Base-by-base conservation (phyloP, 1,284 basidiomycete species). In the Sporisorium exsertum region DNA sequence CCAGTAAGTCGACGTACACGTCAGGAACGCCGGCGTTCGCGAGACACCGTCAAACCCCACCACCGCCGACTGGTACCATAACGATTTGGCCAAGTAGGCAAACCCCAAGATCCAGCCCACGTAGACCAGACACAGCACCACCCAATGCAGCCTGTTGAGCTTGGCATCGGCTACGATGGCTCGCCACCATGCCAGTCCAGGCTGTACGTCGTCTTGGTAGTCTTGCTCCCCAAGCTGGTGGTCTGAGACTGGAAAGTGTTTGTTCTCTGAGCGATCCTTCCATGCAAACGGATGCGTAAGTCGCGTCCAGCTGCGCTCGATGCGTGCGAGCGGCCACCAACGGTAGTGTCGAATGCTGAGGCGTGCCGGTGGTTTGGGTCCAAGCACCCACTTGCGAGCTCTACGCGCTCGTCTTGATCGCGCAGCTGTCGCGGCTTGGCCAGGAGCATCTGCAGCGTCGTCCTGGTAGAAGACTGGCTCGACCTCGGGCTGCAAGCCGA, bases 1-100 rank as follows among this genome's bases (percentile, higher is more conserved):
- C 86, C 86, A 87, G 73, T 76, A 86, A 3, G 83, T 82, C 16
- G 78, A 43, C 16, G 83, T 77, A 68, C 79, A 80, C 33, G 74
- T 72, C 58, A 71, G 64, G 42, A 78, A 77, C 12, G 49, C 46
- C 0, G 79, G 79, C 6, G 58, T 33, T 12, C 54, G 51, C 46
- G 62, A 55, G 0, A 64, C 64, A 2, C 72, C 67, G 22, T 62
- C 53, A 7, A 53, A 54, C 0, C 50, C 51, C 2, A 64, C 27
- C 13, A 83, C 74, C 2, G 53, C 22, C 8, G 78, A 66, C 13
- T 73, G 18, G 58, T 78, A 84, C 83, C 83, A 84, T 3, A 80
- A 53, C 35, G 58, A 49, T 47, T 78, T 64, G 12, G 73, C 75
- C 20, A 83, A 55, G 40, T 70, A 76, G 2, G 69, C 57, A 57